Evolutionary conservation across 1,284 basidiomycete species (phyloP).

Genomic region (Blastosporella zonata): DNA sequence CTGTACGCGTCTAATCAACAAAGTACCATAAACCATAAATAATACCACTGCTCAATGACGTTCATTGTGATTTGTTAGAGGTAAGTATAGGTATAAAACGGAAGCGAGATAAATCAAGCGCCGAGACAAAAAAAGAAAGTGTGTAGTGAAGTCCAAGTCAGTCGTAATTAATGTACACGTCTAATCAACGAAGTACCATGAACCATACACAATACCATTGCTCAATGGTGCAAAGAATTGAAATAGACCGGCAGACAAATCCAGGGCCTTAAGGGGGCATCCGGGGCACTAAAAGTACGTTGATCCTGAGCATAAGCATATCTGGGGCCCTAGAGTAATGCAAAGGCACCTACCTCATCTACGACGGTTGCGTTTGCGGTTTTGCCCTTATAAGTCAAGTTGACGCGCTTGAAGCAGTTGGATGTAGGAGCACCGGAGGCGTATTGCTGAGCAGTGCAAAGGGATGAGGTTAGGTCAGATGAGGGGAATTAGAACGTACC

Average conservation of each 20-base stretch:
- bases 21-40: conserved; percentile 56
- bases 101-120: too few species aligned
- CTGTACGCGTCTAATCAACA: too few species aligned
- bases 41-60: conserved; percentile 44
- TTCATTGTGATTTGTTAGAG: too few species aligned
- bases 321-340: too few species aligned
- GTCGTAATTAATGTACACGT: too few species aligned
- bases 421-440: conserved; percentile 53
- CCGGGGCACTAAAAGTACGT: conserved; percentile 49
- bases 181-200: conserved; percentile 48
- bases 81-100: too few species aligned
- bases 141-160: too few species aligned
- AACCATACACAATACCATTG: conserved; percentile 51
- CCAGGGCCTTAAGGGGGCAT: conserved; percentile 69
- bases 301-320: background rate
- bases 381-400: conserved; percentile 64
- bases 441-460: conserved; percentile 35
- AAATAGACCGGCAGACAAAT: conserved; percentile 74
- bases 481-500: conserved; percentile 29
- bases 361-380: conserved; percentile 61
- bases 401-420: conserved; percentile 62
- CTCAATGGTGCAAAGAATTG: conserved; percentile 41
- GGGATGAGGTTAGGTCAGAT: background rate
- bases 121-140: too few species aligned
- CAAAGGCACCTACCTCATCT: conserved; percentile 52